Base-by-base conservation (phyloP, 768 basidiomycete species). In the Leucocoprinus sp. region DNA sequence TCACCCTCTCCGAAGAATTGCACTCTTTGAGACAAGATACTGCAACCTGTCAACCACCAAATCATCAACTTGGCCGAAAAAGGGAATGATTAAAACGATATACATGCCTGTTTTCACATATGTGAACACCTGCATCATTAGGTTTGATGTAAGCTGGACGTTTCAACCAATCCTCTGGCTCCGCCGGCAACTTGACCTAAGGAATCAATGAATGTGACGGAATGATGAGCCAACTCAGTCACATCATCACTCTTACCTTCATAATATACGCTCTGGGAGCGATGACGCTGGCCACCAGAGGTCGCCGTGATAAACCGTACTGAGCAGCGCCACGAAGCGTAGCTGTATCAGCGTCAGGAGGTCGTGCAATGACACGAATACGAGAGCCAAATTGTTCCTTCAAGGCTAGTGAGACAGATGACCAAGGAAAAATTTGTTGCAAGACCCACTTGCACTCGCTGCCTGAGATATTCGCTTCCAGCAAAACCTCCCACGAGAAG, bases 401-500 rank as follows among this genome's bases (percentile, higher is more conserved):
- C 45, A 35, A 38, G 39, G 43, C 34, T 35, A 45, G 35, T 50
- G 5, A 42, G 31, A 29, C 19, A 27, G 27, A 43, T 42, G 31
- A 9, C 24, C 21, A 29, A 43, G 39, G 21, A 14, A 41, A 42
- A 42, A 23, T 6, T 33, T 36, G 36, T 26, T 21, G 12, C 48
- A 44, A 40, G 34, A 67, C 75, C 50, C 42, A 82, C 86, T 71
- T 89, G 75, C 31, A 92, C 82, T 50, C 78, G 75, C 56, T 77
- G 72, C 65, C 84, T 88, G 52, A 92, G 68, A 62, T 93, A 92
- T 59, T 88, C 82, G 61, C 84, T 84, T 5, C 82, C 86, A 39
- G 83, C 83, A 62, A 93, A 93, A 43, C 90, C 90, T 63, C 90
- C 90, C 59, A 93, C 89, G 56, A 93, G 78, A 53, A 93, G 76